Evolutionary conservation across 805 yeast species (phyloP).

Genomic region (Wickerhamiella musiphila): DNA sequence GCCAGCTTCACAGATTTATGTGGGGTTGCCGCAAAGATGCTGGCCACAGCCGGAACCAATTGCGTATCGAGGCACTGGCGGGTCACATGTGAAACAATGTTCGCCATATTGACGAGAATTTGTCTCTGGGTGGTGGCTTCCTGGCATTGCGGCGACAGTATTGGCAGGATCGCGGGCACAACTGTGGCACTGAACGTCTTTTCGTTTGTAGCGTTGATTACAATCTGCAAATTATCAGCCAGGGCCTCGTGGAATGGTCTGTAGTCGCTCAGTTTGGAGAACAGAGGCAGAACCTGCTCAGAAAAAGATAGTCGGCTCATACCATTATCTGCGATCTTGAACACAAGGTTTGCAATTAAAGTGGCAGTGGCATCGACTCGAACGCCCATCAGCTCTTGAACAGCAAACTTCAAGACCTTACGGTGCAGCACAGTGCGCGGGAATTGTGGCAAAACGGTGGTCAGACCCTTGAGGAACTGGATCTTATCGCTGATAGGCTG

Average conservation of each 20-base stretch:
- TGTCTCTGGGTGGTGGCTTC: conserved; percentile 32
- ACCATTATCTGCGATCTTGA: conserved; percentile 32
- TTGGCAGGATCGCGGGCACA: conserved; percentile 27
- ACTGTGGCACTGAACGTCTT: conserved; percentile 34
- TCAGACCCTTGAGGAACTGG: conserved; percentile 49
- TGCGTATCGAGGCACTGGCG: conserved; percentile 56
- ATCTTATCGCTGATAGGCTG: conserved; percentile 49
- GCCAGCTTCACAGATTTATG: conserved; percentile 58
- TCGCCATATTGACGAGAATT: conserved; percentile 29
- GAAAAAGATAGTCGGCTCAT: conserved; percentile 65
- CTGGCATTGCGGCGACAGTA: conserved; percentile 19
- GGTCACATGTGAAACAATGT: conserved; percentile 33
- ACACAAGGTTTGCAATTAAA: conserved; percentile 10
- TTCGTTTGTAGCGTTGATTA: conserved; percentile 33
- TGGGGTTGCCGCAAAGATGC: conserved; percentile 68
- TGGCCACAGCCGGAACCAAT: conserved; percentile 55
- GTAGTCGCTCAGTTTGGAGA: conserved; percentile 24
- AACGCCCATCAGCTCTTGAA: conserved; percentile 28
- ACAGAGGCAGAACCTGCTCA: conserved; percentile 41
- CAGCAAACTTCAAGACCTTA: conserved; percentile 57
- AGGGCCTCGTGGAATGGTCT: conserved; percentile 28
- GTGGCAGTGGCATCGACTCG: conserved; percentile 13
- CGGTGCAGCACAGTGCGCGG: conserved; percentile 41
- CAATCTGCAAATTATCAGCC: conserved; percentile 30
- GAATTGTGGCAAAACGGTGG: conserved; percentile 35